A percentile compares a stretch with the other conserved stretches of the same genome.
Evolutionary conservation across 345 rosid species (phyloP).

Genomic region (Salix koriyanagi): DNA sequence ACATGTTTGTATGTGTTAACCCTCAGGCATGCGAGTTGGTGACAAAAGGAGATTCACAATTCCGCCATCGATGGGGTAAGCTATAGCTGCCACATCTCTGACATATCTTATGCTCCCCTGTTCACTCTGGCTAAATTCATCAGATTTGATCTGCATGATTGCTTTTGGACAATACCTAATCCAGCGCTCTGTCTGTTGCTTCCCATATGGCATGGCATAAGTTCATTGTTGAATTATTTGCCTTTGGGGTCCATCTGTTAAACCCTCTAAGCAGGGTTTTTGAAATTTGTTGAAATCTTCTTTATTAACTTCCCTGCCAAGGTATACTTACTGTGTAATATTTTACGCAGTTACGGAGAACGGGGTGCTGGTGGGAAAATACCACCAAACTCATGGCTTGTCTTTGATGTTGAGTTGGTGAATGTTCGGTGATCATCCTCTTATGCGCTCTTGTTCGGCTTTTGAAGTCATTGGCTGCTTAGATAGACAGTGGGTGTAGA

Average conservation of each 20-base stretch:
- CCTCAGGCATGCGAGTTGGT: constrained; percentile 78
- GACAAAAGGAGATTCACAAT: constrained; percentile 70
- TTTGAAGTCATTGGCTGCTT: not conserved
- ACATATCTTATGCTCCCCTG: not conserved
- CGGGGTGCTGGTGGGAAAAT: constrained; percentile 42
- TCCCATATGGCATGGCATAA: not conserved
- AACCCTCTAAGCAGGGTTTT: not conserved
- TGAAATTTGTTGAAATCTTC: not conserved
- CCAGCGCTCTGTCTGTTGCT: not conserved
- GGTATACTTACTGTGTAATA: not conserved
- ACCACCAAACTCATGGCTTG: constrained; percentile 71
- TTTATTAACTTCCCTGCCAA: not conserved
- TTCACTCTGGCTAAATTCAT: not conserved
- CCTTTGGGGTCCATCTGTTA: not conserved
- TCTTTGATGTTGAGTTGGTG: constrained; percentile 63
- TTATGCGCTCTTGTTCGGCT: not conserved
- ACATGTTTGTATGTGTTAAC: not conserved
- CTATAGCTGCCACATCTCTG: not conserved
- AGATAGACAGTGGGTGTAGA: not conserved
- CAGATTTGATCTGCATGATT: not conserved
- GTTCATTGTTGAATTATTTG: not conserved
- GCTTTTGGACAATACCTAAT: not conserved
- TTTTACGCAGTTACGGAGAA: constrained; percentile 44
- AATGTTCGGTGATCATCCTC: constrained; percentile 38
- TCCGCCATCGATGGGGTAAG: constrained; percentile 83